A percentile compares a stretch with the other conserved stretches of the same genome.
phyloP scores from a whole-genome alignment of 306 rosid species.

The Boehmeria nivea region DNA sequence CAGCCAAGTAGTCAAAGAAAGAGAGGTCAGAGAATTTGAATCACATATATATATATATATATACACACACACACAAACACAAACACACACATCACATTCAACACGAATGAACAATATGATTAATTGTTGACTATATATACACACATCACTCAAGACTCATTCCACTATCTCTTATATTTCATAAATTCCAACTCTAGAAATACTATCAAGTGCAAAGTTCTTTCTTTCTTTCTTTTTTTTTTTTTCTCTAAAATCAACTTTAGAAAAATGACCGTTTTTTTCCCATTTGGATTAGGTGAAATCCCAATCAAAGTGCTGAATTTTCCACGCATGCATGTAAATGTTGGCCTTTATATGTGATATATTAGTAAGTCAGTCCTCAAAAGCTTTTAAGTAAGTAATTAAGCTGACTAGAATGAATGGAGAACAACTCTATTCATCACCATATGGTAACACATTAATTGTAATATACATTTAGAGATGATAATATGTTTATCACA shows the following conservation, averaged over 20 bases:
- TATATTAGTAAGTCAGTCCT: too few relatives aligned
- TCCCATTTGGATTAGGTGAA: neutral
- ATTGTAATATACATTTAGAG: too few relatives aligned
- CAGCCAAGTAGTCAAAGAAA: neutral
- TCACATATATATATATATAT: neutral
- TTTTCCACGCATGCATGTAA: neutral
- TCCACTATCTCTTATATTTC: neutral
- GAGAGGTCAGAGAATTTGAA: neutral
- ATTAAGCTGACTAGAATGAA: too few relatives aligned
- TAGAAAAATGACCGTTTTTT: too few relatives aligned
- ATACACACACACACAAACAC: neutral
- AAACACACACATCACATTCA: neutral
- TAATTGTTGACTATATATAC: neutral
- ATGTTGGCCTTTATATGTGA: neutral
- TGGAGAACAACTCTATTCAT: too few relatives aligned
- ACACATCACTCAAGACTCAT: neutral
- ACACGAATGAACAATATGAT: neutral
- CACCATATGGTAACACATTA: too few relatives aligned
- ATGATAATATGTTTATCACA: too few relatives aligned
- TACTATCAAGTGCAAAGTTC: too few relatives aligned
- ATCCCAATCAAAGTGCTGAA: neutral
- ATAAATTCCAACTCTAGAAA: too few relatives aligned
- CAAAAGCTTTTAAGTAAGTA: too few relatives aligned
- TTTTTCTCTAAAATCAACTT: too few relatives aligned
- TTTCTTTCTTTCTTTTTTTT: too few relatives aligned